Evolutionary conservation across 176 grass and related monocot genomes (phyloP).

Genomic region (Tuctoria greenei): DNA sequence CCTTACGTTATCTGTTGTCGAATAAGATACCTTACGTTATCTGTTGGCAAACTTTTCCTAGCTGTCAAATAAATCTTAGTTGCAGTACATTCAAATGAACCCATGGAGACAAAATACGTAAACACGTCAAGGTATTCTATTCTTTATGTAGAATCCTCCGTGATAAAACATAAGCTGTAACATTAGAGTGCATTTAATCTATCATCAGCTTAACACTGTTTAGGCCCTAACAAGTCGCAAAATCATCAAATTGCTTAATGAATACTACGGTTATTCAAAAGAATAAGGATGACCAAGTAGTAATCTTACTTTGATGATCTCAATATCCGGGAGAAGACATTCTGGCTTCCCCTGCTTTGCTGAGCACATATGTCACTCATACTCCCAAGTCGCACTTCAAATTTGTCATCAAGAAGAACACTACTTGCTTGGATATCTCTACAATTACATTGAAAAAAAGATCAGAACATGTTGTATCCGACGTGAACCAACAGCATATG

Average conservation of each 20-base stretch:
- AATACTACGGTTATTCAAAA: not conserved
- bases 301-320: conserved; percentile 88
- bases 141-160: too few species aligned
- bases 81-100: not conserved
- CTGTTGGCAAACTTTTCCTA: not conserved
- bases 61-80: not conserved
- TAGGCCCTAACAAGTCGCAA: not conserved
- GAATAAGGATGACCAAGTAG: not conserved
- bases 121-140: too few species aligned
- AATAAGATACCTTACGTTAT: too few species aligned
- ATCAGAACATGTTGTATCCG: conserved; percentile 26
- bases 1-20: too few species aligned
- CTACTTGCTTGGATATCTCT: conserved; percentile 99
- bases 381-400: conserved; percentile 89
- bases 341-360: conserved; percentile 82
- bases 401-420: conserved; percentile 95
- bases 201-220: too few species aligned
- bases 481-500: conserved; percentile 24
- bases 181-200: too few species aligned
- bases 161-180: too few species aligned
- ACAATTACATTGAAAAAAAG: conserved; percentile 27
- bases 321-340: conserved; percentile 71
- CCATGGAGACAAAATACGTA: too few species aligned
- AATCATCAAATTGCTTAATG: not conserved
- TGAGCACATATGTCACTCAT: conserved; percentile 80